Evolutionary conservation across 805 yeast species (phyloP).

Genomic region (Torulaspora quercuum): DNA sequence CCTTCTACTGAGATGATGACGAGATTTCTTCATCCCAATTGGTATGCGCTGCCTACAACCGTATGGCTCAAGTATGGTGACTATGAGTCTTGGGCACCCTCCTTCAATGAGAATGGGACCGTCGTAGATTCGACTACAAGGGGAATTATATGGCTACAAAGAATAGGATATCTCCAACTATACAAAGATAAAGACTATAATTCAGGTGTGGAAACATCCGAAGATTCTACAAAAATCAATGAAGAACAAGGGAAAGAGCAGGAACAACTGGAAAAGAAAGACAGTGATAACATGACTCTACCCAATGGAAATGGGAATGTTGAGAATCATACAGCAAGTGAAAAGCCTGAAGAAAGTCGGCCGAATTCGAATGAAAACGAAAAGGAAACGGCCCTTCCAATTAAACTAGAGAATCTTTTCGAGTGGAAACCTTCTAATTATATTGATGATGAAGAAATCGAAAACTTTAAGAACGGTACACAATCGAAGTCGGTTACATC

Average conservation of each 20-base stretch:
- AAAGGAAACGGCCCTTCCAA: slow-evolving; percentile 12
- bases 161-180: slow-evolving; percentile 46
- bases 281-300: slow-evolving; percentile 12
- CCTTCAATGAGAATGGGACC: slow-evolving; percentile 55
- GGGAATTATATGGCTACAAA: slow-evolving; percentile 53
- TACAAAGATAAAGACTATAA: slow-evolving; percentile 8
- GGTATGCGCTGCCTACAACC: slow-evolving; percentile 62
- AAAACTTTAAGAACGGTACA: slow-evolving; percentile 42
- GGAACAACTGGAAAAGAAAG: slow-evolving; percentile 2
- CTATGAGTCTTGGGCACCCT: slow-evolving; percentile 60
- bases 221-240: slow-evolving; percentile 5
- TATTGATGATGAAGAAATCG: slow-evolving; percentile 52
- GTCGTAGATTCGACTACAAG: slow-evolving; percentile 50
- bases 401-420: slow-evolving; percentile 42
- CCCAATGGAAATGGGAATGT: slow-evolving; percentile 4
- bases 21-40: slow-evolving; percentile 56
- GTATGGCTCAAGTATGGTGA: slow-evolving; percentile 58
- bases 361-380: slow-evolving; percentile 3
- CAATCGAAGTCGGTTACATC: slow-evolving; percentile 44
- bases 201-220: slow-evolving; percentile 9
- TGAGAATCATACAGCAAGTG: background rate
- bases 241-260: slow-evolving; percentile 8
- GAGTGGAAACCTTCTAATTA: slow-evolving; percentile 50
- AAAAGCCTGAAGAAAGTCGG: too few relatives aligned
- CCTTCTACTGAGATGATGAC: slow-evolving; percentile 54